These are phyloP conservation scores for Aspergillus tamarii DNA, from an alignment of 2,329 filamentous ascomycete genomes.

Conservation along the genomic window DNA sequence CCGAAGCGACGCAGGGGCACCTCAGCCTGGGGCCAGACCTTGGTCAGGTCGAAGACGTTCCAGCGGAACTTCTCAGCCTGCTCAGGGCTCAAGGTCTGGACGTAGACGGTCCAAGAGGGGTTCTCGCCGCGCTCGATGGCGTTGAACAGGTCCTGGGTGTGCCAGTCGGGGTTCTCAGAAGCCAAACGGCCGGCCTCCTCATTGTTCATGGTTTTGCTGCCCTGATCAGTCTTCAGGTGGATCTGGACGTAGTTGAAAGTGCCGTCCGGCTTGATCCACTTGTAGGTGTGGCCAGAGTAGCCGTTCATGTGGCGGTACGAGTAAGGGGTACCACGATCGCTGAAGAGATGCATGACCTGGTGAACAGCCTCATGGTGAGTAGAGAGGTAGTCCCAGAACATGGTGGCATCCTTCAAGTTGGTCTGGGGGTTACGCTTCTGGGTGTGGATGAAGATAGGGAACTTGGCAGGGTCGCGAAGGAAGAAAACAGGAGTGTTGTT, in stretches of 20 bases:
- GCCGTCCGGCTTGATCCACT: slow-evolving; percentile 67
- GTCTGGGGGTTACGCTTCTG: slow-evolving; percentile 75
- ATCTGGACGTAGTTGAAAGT: slow-evolving; percentile 69
- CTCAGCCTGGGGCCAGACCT: slow-evolving; percentile 68
- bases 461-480: slow-evolving; percentile 72
- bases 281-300: slow-evolving; percentile 69
- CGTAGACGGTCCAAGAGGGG: slow-evolving; percentile 66
- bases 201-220: slow-evolving; percentile 62
- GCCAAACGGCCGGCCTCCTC: slow-evolving; percentile 60
- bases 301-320: slow-evolving; percentile 69
- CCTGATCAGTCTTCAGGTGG: slow-evolving; percentile 66
- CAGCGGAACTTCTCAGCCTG: slow-evolving; percentile 64
- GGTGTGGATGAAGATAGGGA: slow-evolving; percentile 73
- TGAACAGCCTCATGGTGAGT: slow-evolving; percentile 66
- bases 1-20: slow-evolving; percentile 66
- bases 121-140: slow-evolving; percentile 64
- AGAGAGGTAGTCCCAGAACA: slow-evolving; percentile 69
- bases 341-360: slow-evolving; percentile 68
- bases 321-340: slow-evolving; percentile 67
- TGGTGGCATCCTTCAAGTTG: slow-evolving; percentile 68
- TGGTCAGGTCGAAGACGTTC: slow-evolving; percentile 71
- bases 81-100: slow-evolving; percentile 65
- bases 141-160: slow-evolving; percentile 67
- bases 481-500: slow-evolving; percentile 80
- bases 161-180: slow-evolving; percentile 63